These are phyloP conservation scores for Cetradonia linearis DNA, from an alignment of 495 filamentous ascomycete genomes.

Conservation along the genomic window DNA sequence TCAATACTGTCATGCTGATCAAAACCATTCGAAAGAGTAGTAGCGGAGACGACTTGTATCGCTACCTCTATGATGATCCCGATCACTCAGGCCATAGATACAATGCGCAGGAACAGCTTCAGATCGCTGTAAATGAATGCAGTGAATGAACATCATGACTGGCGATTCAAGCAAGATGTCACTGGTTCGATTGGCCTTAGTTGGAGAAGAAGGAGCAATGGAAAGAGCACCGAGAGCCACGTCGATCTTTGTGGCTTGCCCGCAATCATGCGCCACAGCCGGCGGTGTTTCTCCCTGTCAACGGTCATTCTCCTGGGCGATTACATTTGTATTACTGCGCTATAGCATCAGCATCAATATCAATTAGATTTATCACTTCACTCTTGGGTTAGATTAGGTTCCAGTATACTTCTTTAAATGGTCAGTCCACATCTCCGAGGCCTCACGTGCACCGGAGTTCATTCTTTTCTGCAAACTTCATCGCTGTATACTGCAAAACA, in stretches of 20 bases:
- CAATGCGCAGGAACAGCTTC: neutral
- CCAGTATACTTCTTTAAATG: neutral
- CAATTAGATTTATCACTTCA: neutral
- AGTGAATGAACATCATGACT: neutral
- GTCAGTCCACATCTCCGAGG: neutral
- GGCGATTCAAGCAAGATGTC: neutral
- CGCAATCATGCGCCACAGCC: conserved; percentile 12
- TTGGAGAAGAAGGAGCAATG: neutral
- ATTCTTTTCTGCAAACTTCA: neutral
- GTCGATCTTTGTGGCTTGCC: conserved; percentile 11
- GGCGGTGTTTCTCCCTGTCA: neutral
- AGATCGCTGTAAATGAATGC: neutral
- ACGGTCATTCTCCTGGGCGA: neutral
- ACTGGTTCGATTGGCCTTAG: neutral
- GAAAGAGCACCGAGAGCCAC: neutral
- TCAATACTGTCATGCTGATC: neutral
- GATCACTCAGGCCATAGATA: neutral
- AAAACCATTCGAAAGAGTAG: neutral
- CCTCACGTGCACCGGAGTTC: neutral
- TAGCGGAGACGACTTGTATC: neutral
- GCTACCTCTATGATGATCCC: neutral
- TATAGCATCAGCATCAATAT: conserved; percentile 1
- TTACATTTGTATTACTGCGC: neutral
- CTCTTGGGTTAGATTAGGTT: neutral
- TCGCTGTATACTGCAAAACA: neutral